Conservation (phyloP, 441 rosid genomes). For the Bruguiera hainesii region DNA sequence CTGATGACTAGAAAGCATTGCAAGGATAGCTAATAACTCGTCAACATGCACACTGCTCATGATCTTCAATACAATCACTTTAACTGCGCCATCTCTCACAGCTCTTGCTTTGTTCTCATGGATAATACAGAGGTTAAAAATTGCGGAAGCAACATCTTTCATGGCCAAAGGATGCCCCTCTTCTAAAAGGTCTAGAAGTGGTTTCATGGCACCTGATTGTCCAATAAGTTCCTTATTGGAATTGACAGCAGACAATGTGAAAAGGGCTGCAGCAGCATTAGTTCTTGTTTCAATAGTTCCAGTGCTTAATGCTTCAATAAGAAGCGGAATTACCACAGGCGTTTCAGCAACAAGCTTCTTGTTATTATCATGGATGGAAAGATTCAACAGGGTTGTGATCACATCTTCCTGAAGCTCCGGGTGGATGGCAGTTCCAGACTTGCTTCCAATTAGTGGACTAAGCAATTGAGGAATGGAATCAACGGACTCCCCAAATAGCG, state of each 20-base stretch:
- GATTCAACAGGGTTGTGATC: conserved; percentile 75
- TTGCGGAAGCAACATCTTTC: conserved; percentile 88
- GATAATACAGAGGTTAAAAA: conserved; percentile 62
- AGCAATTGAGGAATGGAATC: conserved; percentile 67
- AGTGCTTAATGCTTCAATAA: conserved; percentile 58
- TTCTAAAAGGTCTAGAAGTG: conserved; percentile 66
- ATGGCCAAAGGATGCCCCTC: conserved; percentile 69
- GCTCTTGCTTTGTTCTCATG: conserved; percentile 83
- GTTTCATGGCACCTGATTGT: conserved; percentile 65
- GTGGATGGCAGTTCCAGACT: conserved; percentile 33
- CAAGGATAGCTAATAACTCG: conserved; percentile 78
- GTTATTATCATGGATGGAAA: conserved; percentile 84
- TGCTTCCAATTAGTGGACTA: conserved; percentile 40
- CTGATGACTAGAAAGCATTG: conserved; percentile 72
- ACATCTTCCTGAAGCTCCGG: conserved; percentile 81
- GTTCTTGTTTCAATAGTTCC: conserved; percentile 67
- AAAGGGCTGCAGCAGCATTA: conserved; percentile 89
- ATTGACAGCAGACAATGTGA: conserved; percentile 81
- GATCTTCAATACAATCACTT: conserved; percentile 65
- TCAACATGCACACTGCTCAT: conserved; percentile 59
- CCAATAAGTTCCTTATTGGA: conserved; percentile 76
- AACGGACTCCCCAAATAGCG: conserved; percentile 57
- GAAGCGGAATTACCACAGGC: conserved; percentile 62
- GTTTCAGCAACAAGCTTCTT: conserved; percentile 84
- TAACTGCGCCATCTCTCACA: conserved; percentile 70